Percentiles rank a stretch among this genome's conserved stretches.
phyloP scores from a whole-genome alignment of 2,329 filamentous ascomycete species.

The Zymoseptoria tritici region DNA sequence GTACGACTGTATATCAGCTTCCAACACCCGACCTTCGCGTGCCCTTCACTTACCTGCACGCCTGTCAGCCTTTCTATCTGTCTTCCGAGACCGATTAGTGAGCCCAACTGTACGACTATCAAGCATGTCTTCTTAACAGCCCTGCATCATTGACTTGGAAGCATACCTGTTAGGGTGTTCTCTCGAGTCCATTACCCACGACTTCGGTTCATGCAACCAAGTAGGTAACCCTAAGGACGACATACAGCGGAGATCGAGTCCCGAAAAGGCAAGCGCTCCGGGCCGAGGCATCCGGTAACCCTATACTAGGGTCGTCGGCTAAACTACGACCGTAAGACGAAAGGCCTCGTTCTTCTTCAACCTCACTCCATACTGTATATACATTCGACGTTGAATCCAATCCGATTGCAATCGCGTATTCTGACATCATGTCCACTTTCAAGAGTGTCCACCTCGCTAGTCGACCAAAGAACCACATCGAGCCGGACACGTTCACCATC shows the following conservation, averaged over 20 bases:
- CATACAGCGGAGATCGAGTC: not conserved
- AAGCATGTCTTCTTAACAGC: no score
- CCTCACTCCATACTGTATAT: not conserved
- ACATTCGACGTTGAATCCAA: no score
- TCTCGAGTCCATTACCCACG: no score
- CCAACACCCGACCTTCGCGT: no score
- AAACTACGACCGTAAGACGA: not conserved
- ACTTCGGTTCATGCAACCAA: no score
- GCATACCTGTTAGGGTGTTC: no score
- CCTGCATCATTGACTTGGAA: no score
- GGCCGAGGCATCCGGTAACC: not conserved
- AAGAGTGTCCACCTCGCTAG: slow-evolving; percentile 20
- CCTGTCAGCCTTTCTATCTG: no score
- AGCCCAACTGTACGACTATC: no score
- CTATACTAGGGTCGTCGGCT: not conserved
- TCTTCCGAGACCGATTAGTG: no score
- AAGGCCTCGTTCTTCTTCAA: not conserved
- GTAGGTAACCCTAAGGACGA: no score
- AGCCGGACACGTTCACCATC: slow-evolving; percentile 17
- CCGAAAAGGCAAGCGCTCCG: not conserved
- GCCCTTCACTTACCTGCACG: no score
- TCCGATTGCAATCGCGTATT: not conserved
- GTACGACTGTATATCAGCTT: not conserved
- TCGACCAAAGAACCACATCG: slow-evolving; percentile 20
- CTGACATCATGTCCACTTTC: slow-evolving; percentile 6